Conservation (phyloP, 2,329 filamentous ascomycete species). For the Penicillium sp. region DNA sequence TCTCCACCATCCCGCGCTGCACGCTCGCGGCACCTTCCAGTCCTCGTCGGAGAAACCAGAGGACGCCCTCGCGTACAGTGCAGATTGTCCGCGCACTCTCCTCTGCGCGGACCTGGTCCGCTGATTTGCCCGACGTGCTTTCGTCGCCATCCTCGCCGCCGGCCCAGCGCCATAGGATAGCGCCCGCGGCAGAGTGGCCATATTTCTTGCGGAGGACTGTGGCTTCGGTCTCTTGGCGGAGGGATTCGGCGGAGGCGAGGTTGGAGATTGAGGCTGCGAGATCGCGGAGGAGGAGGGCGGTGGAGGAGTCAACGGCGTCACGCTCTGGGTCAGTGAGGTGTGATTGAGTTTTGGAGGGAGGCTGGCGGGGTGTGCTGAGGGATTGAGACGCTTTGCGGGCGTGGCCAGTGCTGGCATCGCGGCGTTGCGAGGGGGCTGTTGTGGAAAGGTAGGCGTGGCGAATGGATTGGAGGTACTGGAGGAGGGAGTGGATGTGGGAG, state of each 20-base stretch:
- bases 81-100: constrained; percentile 64
- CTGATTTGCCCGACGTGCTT: constrained; percentile 47
- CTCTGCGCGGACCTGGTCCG: constrained; percentile 71
- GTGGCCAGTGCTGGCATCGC: constrained; percentile 30
- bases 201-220: constrained; percentile 72
- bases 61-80: constrained; percentile 73
- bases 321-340: constrained; percentile 74
- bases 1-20: constrained; percentile 92
- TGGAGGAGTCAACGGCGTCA: constrained; percentile 81
- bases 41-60: constrained; percentile 75
- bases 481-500: constrained; percentile 75
- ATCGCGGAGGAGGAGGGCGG: constrained; percentile 79
- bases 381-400: too few relatives aligned
- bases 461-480: constrained; percentile 74
- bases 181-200: constrained; percentile 47
- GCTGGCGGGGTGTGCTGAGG: constrained; percentile 20
- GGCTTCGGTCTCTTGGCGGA: constrained; percentile 72
- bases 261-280: constrained; percentile 77
- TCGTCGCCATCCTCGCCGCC: constrained; percentile 47
- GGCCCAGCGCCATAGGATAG: constrained; percentile 55
- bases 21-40: constrained; percentile 73
- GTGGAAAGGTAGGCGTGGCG: constrained; percentile 90
- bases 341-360: constrained; percentile 43
- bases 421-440: constrained; percentile 57
- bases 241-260: constrained; percentile 75